Evolutionary conservation across 306 rosid genomes (phyloP), one percentile per base, ranked within the genome.

Genomic region (Lagenaria siceraria): DNA sequence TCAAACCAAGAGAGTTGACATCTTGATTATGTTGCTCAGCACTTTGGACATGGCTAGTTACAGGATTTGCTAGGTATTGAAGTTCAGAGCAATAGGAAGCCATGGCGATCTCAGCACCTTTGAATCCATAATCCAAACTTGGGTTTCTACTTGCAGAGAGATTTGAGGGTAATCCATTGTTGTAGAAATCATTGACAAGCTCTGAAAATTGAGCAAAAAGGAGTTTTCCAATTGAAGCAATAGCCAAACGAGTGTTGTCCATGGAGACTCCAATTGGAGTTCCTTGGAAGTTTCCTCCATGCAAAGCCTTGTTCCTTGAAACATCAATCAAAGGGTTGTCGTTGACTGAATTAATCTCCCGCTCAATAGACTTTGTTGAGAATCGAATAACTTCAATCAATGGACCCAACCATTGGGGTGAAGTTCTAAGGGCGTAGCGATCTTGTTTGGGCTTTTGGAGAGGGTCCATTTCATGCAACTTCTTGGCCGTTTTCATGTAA

Each of bases 401-500:
- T 18, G 98, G 98, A 38, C 98, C 98, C 12, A 93, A 91, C 98
- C 98, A 93, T 62, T 93, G 98, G 0, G 98, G 98, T 17, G 98
- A 93, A 25, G 98, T 93, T 64, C 98, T 72, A 10, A 93, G 89
- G 0, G 98, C 98, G 5, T 93, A 93, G 0, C 96, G 87, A 25
- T 93, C 98, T 51, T 89, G 96, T 73, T 91, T 93, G 0, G 98
- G 98, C 82, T 93, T 93, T 52, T 88, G 97, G 18, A 93, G 60
- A 24, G 98, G 96, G 10, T 93, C 98, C 0, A 62, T 83, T 79
- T 91, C 97, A 1, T 93, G 98, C 46, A 93, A 75, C 53, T 89
- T 89, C 79, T 87, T 76, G 8, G 97, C 97, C 0, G 87, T 92
- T 82, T 89, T 89, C 0, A 93, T 74, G 56, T 89, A 91, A 1